Conservation (phyloP, 1,284 basidiomycete genomes). For the Gomphus bonarii region DNA sequence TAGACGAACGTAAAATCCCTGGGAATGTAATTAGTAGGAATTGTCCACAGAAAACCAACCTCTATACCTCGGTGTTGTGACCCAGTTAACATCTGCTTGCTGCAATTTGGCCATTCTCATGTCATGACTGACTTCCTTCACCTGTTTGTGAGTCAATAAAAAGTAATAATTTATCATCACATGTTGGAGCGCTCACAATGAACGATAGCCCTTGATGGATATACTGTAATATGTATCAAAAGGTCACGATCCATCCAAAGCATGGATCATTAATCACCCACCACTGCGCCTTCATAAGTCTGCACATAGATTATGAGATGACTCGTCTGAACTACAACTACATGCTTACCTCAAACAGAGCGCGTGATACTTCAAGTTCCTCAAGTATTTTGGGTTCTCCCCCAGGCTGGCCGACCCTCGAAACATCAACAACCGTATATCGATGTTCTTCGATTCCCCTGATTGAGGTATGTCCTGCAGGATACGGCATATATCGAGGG, state of each 20-base stretch:
- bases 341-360: constrained; percentile 70
- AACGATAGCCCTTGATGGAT: constrained; percentile 76
- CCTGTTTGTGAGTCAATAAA: constrained; percentile 29
- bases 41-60: not conserved
- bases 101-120: constrained; percentile 61
- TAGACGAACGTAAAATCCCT: constrained; percentile 65
- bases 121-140: constrained; percentile 78
- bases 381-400: constrained; percentile 53
- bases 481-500: constrained; percentile 68
- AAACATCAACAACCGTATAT: constrained; percentile 68
- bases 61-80: constrained; percentile 60
- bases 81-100: constrained; percentile 74
- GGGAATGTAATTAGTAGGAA: constrained; percentile 5
- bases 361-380: constrained; percentile 79
- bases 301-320: not conserved
- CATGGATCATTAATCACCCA: constrained; percentile 7
- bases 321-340: not conserved
- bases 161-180: not conserved
- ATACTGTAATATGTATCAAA: constrained; percentile 34
- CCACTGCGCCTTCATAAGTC: constrained; percentile 34
- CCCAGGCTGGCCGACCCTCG: constrained; percentile 27
- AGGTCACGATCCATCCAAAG: not conserved
- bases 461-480: constrained; percentile 65
- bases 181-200: constrained; percentile 35
- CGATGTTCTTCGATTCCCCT: constrained; percentile 72